Conservation (phyloP, 208 protist species). For the Trypanosoma cruzi region DNA sequence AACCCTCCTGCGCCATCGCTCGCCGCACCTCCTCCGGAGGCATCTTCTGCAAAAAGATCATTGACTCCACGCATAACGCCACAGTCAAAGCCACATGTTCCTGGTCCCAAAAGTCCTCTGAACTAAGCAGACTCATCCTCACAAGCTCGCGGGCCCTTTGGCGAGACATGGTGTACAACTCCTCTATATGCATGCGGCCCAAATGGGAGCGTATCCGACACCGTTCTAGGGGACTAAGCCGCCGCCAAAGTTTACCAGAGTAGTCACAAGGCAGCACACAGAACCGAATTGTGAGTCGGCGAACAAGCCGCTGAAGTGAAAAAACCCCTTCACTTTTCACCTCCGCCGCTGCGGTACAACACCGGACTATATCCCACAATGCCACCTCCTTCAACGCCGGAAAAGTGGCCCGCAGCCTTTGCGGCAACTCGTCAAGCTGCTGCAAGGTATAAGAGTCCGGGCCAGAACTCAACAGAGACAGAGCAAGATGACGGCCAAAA, state of each 20-base stretch:
- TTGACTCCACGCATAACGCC: constrained; percentile 1
- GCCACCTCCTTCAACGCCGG: constrained; percentile 1
- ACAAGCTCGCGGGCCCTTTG: not conserved
- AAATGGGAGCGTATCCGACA: constrained; percentile 6
- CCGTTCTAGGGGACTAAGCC: constrained; percentile 7
- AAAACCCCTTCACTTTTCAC: not conserved
- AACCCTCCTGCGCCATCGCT: constrained; percentile 9
- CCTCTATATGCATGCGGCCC: not conserved
- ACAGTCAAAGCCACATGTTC: constrained; percentile 5
- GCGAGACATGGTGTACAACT: not conserved
- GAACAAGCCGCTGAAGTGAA: constrained; percentile 11
- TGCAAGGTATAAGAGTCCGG: not conserved
- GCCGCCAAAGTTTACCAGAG: constrained; percentile 3
- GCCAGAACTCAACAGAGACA: not conserved
- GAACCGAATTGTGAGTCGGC: constrained; percentile 8
- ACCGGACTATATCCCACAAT: not conserved
- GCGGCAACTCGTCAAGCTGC: constrained; percentile 7
- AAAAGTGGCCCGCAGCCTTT: not conserved
- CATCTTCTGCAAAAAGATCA: not conserved
- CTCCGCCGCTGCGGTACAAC: constrained; percentile 12
- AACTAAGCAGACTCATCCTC: not conserved
- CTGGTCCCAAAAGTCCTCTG: constrained; percentile 15
- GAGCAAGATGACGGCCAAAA: constrained; percentile 1
- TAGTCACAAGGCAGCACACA: constrained; percentile 9
- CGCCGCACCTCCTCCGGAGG: constrained; percentile 1